Base-by-base conservation (phyloP, 2,329 filamentous ascomycete species). In the Colletotrichum nymphaeae region DNA sequence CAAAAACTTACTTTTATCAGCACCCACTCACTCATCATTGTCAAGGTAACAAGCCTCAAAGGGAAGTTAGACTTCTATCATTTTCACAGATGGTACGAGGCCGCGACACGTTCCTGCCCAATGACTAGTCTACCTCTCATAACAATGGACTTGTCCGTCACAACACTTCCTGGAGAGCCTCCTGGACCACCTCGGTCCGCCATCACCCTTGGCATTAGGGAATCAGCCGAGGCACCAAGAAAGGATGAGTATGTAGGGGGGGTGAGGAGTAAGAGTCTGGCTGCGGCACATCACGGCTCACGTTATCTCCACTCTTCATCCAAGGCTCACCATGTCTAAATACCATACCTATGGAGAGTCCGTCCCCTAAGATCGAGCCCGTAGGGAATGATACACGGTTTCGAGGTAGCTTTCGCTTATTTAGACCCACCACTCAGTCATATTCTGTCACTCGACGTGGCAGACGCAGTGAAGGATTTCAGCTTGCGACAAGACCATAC, bases 401-500 rank as follows among this genome's bases (percentile, higher is more conserved):
- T 46, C 32, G 49, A 56, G 22, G 9, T 16, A 24, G 11, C 19
- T 5, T 55, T 70, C 49, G 67, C 67, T 62, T 66, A 30, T 63
- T 49, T 32, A 49, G 30, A 35, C 24, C 22, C 35, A 19, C 5
- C 4, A 4, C 19, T 14, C 52, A 26, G 16, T 30, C 63, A 46
- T 22, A 52, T 16, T 4, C 52, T 16, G 35, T 9, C 16, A n/a
- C 30, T 52, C 60, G 60, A 30, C 67, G 46, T 62, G 70, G 70
- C 49, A 60, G 49, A 62, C 56, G 60, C 28, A 56, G 56, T 35
- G 56, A 56, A 30, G 55, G 4, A 26, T 19, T 5, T 32, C 46
- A 62, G 26, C 67, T 56, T 70, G 49, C 60, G 35, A 37, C 70
- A 49, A 59, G 42, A 28, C 16, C 11, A 55, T 24, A 6, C 60